phyloP scores from a whole-genome alignment of 1,284 basidiomycete species.

The Peniophora sp. region DNA sequence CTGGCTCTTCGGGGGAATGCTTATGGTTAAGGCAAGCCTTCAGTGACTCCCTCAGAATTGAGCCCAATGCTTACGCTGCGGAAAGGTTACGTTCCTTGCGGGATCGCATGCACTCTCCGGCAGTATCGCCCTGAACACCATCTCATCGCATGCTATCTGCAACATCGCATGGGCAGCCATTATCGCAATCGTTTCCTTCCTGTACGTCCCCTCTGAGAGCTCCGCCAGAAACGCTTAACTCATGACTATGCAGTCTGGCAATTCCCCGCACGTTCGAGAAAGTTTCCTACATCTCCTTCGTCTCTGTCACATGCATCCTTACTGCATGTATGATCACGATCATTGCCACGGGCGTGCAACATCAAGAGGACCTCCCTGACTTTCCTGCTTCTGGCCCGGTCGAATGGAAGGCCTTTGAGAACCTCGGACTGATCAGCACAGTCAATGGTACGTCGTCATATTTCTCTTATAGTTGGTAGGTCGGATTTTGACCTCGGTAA shows the following conservation, averaged over 20 bases:
- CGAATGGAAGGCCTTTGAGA: slow-evolving; percentile 6
- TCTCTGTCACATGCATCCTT: slow-evolving; percentile 4
- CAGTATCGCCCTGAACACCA: slow-evolving; percentile 1
- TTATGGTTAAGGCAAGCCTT: slow-evolving; percentile 2
- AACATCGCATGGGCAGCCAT: not conserved
- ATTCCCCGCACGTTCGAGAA: slow-evolving; percentile 8
- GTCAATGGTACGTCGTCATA: slow-evolving; percentile 2
- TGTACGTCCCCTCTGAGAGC: not conserved
- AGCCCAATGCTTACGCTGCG: not conserved
- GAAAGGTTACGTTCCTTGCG: slow-evolving; percentile 4
- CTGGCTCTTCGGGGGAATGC: slow-evolving; percentile 6
- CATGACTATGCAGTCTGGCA: not conserved
- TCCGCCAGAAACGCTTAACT: not conserved
- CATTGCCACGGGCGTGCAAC: slow-evolving; percentile 3
- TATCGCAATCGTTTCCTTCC: not conserved
- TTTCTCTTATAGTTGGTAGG: not conserved
- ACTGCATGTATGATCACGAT: slow-evolving; percentile 7
- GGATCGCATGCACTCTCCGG: slow-evolving; percentile 1
- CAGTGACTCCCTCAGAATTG: not conserved
- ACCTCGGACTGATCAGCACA: slow-evolving; percentile 4
- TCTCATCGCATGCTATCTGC: not conserved
- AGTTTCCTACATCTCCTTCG: slow-evolving; percentile 8
- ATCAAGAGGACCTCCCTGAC: slow-evolving; percentile 1
- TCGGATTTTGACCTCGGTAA: not conserved
- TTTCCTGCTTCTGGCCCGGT: slow-evolving; percentile 3